These are phyloP conservation scores for Porcisia deanei DNA, from an alignment of 208 protist genomes.

Conservation along the genomic window DNA sequence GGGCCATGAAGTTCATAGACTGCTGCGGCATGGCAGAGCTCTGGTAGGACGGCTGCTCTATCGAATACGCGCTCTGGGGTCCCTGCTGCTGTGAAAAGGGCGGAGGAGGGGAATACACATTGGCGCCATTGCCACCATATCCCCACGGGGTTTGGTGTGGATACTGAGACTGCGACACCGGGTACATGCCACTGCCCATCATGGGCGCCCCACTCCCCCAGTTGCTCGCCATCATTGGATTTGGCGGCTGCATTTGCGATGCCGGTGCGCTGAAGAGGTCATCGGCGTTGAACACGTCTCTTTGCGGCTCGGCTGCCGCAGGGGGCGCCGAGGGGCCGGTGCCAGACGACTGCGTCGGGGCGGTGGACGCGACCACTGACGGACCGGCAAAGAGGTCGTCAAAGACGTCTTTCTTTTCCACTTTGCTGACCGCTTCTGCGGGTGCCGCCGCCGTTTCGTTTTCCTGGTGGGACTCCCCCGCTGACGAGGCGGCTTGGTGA, in stretches of 20 bases:
- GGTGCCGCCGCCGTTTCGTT: conserved; percentile 1
- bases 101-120: background rate
- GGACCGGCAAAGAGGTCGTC: conserved; percentile 75
- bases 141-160: conserved; percentile 7
- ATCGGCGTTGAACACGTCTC: conserved; percentile 50
- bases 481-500: conserved; percentile 3
- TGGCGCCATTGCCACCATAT: conserved; percentile 1
- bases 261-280: conserved; percentile 48
- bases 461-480: background rate
- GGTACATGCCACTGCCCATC: conserved; percentile 22
- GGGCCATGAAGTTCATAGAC: conserved; percentile 58
- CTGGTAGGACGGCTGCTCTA: conserved; percentile 6
- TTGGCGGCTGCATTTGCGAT: conserved; percentile 30
- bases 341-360: conserved; percentile 12
- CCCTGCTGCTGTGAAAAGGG: background rate
- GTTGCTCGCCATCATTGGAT: conserved; percentile 17
- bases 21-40: conserved; percentile 10
- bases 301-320: conserved; percentile 22
- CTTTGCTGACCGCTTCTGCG: background rate
- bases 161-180: conserved; percentile 24
- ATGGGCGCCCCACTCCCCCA: conserved; percentile 28
- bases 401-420: conserved; percentile 54
- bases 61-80: background rate
- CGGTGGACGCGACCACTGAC: conserved; percentile 9
- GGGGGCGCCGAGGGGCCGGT: conserved; percentile 4